phyloP scores from a whole-genome alignment of 495 filamentous ascomycete genomes.

The Daldinia concentrica region DNA sequence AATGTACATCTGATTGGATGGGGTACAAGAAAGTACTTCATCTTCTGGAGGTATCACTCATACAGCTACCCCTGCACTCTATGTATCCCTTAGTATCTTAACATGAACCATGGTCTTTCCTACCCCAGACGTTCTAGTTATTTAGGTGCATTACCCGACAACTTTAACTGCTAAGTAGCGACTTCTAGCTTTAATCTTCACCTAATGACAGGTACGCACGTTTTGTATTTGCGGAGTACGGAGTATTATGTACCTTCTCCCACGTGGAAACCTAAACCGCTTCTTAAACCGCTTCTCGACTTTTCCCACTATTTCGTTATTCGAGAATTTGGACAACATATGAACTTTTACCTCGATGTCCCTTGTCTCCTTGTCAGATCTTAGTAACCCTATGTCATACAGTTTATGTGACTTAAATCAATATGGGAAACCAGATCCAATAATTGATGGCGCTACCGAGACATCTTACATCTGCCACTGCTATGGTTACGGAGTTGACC shows the following conservation, averaged over 20 bases:
- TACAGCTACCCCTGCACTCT: background rate
- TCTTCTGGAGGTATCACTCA: background rate
- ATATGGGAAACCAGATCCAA: constrained; percentile 16
- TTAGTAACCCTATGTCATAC: constrained; percentile 16
- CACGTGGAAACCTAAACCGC: constrained; percentile 12
- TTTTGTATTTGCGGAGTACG: constrained; percentile 32
- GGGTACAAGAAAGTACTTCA: constrained; percentile 26
- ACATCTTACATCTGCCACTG: constrained; percentile 15
- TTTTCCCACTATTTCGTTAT: background rate
- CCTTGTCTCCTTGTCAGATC: constrained; percentile 21
- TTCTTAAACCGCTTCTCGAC: background rate
- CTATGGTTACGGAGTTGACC: constrained; percentile 34
- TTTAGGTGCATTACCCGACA: constrained; percentile 48
- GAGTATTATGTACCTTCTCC: constrained; percentile 34
- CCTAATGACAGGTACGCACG: background rate
- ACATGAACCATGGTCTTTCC: background rate
- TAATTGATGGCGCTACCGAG: constrained; percentile 28
- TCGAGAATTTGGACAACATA: background rate
- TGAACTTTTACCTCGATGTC: background rate
- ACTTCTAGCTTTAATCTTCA: background rate
- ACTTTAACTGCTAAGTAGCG: constrained; percentile 20
- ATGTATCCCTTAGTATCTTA: constrained; percentile 9
- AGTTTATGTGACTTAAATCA: constrained; percentile 8
- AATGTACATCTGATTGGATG: background rate
- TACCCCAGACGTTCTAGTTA: constrained; percentile 16